Evolutionary conservation across 371 early-diverging fungal species (phyloP).

Genomic region (Mucor piriformis): DNA sequence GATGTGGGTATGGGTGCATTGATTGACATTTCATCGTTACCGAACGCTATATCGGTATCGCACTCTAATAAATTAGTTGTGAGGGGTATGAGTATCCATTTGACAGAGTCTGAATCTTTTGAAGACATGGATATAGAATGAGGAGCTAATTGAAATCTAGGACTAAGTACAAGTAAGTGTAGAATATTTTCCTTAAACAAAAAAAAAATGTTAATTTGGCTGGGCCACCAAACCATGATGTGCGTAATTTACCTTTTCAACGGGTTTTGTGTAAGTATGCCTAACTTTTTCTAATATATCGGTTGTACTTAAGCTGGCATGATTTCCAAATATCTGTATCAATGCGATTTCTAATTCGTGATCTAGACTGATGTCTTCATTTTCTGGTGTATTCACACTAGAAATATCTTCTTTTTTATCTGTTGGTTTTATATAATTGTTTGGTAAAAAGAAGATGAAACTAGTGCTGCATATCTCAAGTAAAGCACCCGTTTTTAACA

Average conservation of each 20-base stretch:
- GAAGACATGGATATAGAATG: conserved; percentile 13
- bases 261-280: not conserved
- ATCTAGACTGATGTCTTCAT: conserved; percentile 4
- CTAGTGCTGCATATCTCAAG: conserved; percentile 39
- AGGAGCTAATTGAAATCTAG: conserved; percentile 24
- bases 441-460: conserved; percentile 46
- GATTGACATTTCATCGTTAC: not conserved
- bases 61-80: no score
- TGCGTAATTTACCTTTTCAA: conserved; percentile 11
- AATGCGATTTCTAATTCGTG: conserved; percentile 9
- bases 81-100: conserved; percentile 10
- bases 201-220: not conserved
- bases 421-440: conserved; percentile 9
- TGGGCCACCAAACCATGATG: not conserved
- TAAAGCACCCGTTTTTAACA: conserved; percentile 32
- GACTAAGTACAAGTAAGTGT: conserved; percentile 29
- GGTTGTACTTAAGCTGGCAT: not conserved
- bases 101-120: conserved; percentile 18
- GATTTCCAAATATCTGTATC: not conserved
- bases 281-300: conserved; percentile 8
- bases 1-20: not conserved
- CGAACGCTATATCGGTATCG: not conserved
- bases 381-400: conserved; percentile 1
- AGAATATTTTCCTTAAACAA: conserved; percentile 24
- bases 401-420: not conserved